Conservation (phyloP, 1,284 basidiomycete species). For the Microstroma glucosiphilum region DNA sequence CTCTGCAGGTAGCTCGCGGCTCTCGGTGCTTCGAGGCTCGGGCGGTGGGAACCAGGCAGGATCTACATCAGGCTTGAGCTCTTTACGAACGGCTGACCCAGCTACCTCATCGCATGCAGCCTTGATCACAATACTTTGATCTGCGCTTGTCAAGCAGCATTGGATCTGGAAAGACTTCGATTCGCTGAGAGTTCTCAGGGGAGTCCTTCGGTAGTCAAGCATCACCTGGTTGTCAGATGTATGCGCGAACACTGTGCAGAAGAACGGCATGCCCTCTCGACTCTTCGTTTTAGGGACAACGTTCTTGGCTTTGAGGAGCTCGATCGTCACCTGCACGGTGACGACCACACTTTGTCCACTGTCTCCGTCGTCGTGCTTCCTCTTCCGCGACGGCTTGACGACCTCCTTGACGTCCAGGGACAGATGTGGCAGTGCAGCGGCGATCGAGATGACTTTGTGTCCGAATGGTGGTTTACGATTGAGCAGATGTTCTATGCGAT, state of each 20-base stretch:
- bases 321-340: constrained; percentile 5
- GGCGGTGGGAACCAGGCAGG: neutral
- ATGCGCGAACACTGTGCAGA: neutral
- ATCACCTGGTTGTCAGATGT: constrained; percentile 4
- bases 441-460: constrained; percentile 21
- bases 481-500: constrained; percentile 34
- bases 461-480: constrained; percentile 35
- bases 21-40: neutral
- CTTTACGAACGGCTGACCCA: constrained; percentile 20
- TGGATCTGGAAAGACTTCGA: constrained; percentile 31
- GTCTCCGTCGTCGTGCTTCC: no score
- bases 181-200: constrained; percentile 22
- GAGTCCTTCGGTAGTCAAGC: constrained; percentile 19
- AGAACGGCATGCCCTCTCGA: constrained; percentile 22
- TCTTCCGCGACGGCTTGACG: neutral
- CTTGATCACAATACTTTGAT: constrained; percentile 32
- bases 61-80: constrained; percentile 18
- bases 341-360: neutral
- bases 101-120: constrained; percentile 29
- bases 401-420: constrained; percentile 11
- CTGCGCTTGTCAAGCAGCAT: constrained; percentile 36
- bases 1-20: neutral
- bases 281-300: constrained; percentile 8
- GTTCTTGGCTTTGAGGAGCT: constrained; percentile 2
- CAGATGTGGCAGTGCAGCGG: constrained; percentile 25